Evolutionary conservation across 257 asterid species (phyloP).

Genomic region (Hygrophila difformis): DNA sequence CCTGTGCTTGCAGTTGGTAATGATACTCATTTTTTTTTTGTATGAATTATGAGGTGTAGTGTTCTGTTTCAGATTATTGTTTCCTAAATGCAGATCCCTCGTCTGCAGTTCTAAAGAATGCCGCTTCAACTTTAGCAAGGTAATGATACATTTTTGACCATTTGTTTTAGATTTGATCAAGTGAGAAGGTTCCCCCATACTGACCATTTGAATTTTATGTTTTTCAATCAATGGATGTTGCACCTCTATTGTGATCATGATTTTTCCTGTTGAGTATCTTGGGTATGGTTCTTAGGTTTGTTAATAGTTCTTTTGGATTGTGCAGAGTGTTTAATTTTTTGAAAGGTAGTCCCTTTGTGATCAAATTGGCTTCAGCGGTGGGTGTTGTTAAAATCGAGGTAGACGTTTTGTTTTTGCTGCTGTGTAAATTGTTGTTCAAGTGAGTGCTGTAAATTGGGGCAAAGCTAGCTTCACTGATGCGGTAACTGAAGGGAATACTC

Average conservation of each 20-base stretch:
- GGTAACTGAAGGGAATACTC: too few species aligned
- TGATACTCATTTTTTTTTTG: too few species aligned
- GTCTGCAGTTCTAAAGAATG: constrained; percentile 42
- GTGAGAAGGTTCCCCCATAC: neutral
- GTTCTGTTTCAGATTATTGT: too few species aligned
- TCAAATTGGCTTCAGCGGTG: constrained; percentile 62
- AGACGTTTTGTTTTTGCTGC: too few species aligned
- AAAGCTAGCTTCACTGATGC: too few species aligned
- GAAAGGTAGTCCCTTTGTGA: constrained; percentile 38
- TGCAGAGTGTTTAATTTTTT: constrained; percentile 47
- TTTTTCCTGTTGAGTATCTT: constrained; percentile 6
- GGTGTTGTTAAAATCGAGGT: constrained; percentile 47
- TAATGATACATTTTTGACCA: constrained; percentile 15
- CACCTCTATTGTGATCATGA: too few species aligned
- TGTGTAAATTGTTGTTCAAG: too few species aligned
- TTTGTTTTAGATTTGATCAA: neutral
- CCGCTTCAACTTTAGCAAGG: constrained; percentile 47
- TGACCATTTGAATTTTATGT: neutral
- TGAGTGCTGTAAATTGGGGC: too few species aligned
- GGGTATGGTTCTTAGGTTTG: constrained; percentile 3
- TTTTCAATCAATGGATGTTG: too few species aligned
- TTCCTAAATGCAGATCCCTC: constrained; percentile 43
- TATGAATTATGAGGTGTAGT: too few species aligned
- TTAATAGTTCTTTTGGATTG: neutral
- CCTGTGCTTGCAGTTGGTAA: constrained; percentile 86